Base-by-base conservation (phyloP, 495 filamentous ascomycete genomes). In the Hyaloscypha bicolor region DNA sequence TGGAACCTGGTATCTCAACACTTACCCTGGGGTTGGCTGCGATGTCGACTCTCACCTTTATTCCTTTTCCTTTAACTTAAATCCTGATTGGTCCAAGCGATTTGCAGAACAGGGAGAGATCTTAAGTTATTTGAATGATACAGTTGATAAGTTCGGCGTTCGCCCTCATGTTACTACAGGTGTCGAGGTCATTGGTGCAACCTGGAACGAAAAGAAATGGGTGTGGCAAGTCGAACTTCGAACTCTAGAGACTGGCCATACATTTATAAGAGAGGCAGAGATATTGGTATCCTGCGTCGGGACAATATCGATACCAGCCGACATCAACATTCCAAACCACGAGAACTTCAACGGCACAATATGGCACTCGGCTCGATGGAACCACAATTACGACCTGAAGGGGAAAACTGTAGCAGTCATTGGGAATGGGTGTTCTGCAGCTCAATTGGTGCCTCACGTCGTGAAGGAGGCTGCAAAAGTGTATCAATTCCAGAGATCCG, bases 281-380 rank as follows among this genome's bases (percentile, higher is more conserved):
- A 62, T 76, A n/a, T 70, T 76, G 37, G 56, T 76, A 12, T 69
- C 67, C n/a, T 73, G 73, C 16, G 69, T 76, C 9, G 74, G 74
- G 9, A 68, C 60, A 5, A 68, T 68, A 9, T 68, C 65, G 4
- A 21, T 33, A 9, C 65, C 65, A 14, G 14, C 77, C 76, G 65
- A 67, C 45, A 35, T 77, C 45, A 80, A 79, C 19, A 80, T 90
- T 35, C 79, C 81, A 0, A 88, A 86, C 2, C 74, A 82, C 39
- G 83, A 88, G 11, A 69, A 67, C 0, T 90, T 89, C 69, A 55
- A 81, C 68, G 88, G 88, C 3, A 68, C 74, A 2, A 78, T 88
- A 53, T 80, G 87, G 52, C 88, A 90, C 67, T 84, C 88, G 2
- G 84, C 85, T 6, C 73, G 83, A 30, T 90, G 88, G 88, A 67